phyloP scores from a whole-genome alignment of 305 asterid species.

The Vinca major region DNA sequence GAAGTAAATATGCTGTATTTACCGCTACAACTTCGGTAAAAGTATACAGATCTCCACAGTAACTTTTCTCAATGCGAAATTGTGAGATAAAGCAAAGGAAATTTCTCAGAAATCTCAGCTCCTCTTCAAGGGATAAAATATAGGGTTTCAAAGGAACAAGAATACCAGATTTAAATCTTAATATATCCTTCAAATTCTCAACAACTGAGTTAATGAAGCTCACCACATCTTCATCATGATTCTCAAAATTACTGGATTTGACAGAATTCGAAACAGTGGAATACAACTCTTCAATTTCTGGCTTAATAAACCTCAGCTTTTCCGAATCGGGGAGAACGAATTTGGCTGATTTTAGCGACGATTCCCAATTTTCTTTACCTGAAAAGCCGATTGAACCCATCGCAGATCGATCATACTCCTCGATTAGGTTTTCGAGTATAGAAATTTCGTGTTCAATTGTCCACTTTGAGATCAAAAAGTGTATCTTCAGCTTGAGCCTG shows the following conservation, averaged over 20 bases:
- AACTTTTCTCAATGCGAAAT: not conserved
- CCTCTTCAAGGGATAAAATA: not conserved
- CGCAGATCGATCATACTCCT: not conserved
- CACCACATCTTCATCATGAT: not conserved
- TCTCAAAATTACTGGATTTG: not conserved
- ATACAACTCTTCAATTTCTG: not conserved
- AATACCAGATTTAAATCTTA: no score
- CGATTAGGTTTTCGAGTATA: not conserved
- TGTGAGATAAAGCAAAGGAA: not conserved
- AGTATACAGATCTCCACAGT: not conserved
- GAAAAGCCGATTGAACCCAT: not conserved
- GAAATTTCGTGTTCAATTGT: not conserved
- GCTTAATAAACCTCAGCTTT: not conserved
- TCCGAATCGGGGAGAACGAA: no score
- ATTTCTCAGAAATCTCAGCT: conserved; percentile 3
- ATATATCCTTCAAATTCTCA: no score
- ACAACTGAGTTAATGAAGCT: not conserved
- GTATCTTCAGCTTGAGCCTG: not conserved
- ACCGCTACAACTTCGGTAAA: not conserved
- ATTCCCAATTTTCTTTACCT: not conserved
- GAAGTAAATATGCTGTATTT: not conserved
- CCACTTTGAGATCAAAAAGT: not conserved
- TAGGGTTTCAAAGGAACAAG: not conserved
- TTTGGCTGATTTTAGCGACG: no score
- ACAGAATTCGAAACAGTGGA: not conserved